A percentile compares a stretch with the other conserved stretches of the same genome.
These are phyloP conservation scores for Penicillium bovifimosum DNA, from an alignment of 495 filamentous ascomycete genomes.

Conservation along the genomic window DNA sequence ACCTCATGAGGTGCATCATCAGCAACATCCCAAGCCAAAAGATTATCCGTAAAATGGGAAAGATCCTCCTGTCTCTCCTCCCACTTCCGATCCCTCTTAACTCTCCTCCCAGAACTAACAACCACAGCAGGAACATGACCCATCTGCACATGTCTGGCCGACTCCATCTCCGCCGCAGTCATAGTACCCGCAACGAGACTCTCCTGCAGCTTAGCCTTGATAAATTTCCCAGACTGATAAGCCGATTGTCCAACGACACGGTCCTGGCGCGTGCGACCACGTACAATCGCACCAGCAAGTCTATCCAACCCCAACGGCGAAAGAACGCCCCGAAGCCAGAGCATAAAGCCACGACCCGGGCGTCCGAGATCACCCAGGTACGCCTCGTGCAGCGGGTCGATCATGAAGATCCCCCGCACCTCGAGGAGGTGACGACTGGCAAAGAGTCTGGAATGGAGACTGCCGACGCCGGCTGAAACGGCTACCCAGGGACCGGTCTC, in stretches of 20 bases:
- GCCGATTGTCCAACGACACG: slow-evolving; percentile 72
- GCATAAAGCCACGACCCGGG: slow-evolving; percentile 66
- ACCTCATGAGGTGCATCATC: slow-evolving; percentile 79
- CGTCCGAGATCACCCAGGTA: slow-evolving; percentile 60
- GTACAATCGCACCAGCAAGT: slow-evolving; percentile 69
- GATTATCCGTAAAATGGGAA: slow-evolving; percentile 66
- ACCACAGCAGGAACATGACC: slow-evolving; percentile 67
- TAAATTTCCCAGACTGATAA: slow-evolving; percentile 71
- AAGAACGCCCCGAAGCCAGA: slow-evolving; percentile 81
- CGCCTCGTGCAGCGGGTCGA: slow-evolving; percentile 85
- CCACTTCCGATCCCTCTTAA: slow-evolving; percentile 60
- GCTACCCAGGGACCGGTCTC: slow-evolving; percentile 82
- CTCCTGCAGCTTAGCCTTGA: slow-evolving; percentile 90
- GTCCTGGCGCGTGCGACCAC: slow-evolving; percentile 73
- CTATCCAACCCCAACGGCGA: slow-evolving; percentile 82
- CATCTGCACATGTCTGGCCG: slow-evolving; percentile 70
- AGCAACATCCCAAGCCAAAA: slow-evolving; percentile 83
- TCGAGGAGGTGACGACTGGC: slow-evolving; percentile 68
- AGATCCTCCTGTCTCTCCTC: slow-evolving; percentile 74
- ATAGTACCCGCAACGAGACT: slow-evolving; percentile 78
- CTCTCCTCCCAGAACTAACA: slow-evolving; percentile 71
- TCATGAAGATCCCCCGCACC: slow-evolving; percentile 71
- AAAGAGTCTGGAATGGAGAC: slow-evolving; percentile 86
- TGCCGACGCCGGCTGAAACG: slow-evolving; percentile 68
- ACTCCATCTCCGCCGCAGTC: slow-evolving; percentile 72